phyloP scores from a whole-genome alignment of 2,329 filamentous ascomycete genomes.

The Epichloe baconii region DNA sequence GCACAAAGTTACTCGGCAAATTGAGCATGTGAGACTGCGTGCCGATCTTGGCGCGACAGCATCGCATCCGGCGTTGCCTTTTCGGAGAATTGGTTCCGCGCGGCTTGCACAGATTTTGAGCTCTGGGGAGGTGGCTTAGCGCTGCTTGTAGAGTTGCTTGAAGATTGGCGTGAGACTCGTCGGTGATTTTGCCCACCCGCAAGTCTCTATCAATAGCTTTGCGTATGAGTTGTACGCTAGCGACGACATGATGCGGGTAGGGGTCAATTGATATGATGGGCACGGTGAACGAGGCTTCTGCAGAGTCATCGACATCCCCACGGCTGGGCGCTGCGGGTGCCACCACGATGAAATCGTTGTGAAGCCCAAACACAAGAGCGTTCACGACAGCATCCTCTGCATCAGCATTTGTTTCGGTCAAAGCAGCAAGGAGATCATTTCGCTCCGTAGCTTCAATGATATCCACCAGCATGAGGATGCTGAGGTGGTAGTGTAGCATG shows the following conservation, averaged over 20 bases:
- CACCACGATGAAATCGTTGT: slow-evolving; percentile 14
- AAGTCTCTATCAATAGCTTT: slow-evolving; percentile 19
- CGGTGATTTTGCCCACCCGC: slow-evolving; percentile 11
- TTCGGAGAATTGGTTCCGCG: slow-evolving; percentile 12
- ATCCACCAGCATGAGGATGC: slow-evolving; percentile 19
- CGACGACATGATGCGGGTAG: slow-evolving; percentile 17
- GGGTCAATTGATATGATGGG: slow-evolving; percentile 20
- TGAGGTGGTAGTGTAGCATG: slow-evolving; percentile 21
- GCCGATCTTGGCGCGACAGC: slow-evolving; percentile 7
- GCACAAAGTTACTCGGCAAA: slow-evolving; percentile 4
- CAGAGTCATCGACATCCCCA: background rate
- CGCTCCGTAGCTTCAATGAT: slow-evolving; percentile 17
- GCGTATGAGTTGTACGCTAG: slow-evolving; percentile 16
- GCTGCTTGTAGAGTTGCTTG: slow-evolving; percentile 14
- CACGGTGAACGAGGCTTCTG: slow-evolving; percentile 9
- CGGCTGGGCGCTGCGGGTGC: background rate
- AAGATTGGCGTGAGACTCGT: slow-evolving; percentile 14
- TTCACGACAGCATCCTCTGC: slow-evolving; percentile 20
- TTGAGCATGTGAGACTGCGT: slow-evolving; percentile 4
- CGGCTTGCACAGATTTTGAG: slow-evolving; percentile 19
- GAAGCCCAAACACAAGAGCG: slow-evolving; percentile 17
- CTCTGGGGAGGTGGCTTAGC: slow-evolving; percentile 15
- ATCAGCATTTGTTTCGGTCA: slow-evolving; percentile 13
- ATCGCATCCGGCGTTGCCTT: background rate
- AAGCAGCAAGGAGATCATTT: slow-evolving; percentile 13